Evolutionary conservation across 2,329 filamentous ascomycete genomes (phyloP).

Genomic region (Ceratocystiopsis minuta): DNA sequence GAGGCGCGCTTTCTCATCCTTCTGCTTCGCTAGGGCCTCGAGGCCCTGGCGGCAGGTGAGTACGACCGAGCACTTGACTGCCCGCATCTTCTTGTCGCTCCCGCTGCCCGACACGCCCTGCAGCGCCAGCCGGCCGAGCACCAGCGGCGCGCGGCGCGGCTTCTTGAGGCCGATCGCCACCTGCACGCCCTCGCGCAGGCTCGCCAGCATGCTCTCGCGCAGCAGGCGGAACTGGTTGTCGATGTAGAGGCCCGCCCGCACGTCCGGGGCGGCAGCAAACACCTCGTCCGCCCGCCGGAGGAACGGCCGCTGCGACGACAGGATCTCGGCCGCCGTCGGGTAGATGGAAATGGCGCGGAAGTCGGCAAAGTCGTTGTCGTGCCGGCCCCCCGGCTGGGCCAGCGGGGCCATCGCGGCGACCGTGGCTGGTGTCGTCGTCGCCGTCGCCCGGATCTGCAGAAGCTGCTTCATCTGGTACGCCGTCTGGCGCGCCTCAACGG

Average conservation of each 20-base stretch:
- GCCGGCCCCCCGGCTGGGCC: constrained; percentile 50
- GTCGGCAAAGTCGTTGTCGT: constrained; percentile 53
- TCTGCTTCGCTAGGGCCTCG: no score
- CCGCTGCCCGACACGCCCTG: constrained; percentile 22
- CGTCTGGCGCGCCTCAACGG: no score
- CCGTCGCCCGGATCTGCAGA: no score
- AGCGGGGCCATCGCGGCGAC: no score
- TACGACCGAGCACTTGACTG: no score
- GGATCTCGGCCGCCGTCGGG: constrained; percentile 48
- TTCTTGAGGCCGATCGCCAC: constrained; percentile 29
- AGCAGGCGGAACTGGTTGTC: constrained; percentile 58
- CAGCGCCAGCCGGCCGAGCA: constrained; percentile 23
- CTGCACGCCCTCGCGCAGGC: constrained; percentile 44
- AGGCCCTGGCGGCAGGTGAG: no score
- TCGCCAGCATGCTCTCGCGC: constrained; percentile 51
- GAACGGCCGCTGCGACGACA: constrained; percentile 32
- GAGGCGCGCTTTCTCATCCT: no score
- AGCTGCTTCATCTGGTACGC: no score
- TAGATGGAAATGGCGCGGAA: constrained; percentile 43
- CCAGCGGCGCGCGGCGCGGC: constrained; percentile 19
- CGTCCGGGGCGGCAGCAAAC: constrained; percentile 16
- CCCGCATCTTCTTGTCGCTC: constrained; percentile 27
- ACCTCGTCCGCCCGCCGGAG: constrained; percentile 35
- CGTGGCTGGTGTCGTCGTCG: no score
- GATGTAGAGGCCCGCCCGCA: constrained; percentile 31